A percentile compares a stretch with the other conserved stretches of the same genome.
Conservation (phyloP, 352 stramenopile species). For the Globisporangium echinulatum region DNA sequence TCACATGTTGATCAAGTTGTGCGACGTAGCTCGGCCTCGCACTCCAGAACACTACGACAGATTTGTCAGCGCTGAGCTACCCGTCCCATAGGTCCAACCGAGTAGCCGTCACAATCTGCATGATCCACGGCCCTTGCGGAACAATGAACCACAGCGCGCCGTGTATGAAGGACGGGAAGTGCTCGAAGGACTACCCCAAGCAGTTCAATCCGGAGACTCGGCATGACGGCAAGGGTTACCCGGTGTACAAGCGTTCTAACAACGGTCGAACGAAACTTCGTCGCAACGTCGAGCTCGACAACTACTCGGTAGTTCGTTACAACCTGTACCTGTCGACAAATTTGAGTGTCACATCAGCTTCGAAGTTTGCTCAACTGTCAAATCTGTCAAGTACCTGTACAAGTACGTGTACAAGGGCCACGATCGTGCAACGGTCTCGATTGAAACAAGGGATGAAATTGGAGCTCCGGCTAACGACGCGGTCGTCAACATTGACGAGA, state of each 20-base stretch:
- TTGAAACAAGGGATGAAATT: neutral
- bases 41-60: constrained; percentile 2
- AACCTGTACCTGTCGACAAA: constrained; percentile 43
- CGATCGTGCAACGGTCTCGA: constrained; percentile 20
- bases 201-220: constrained; percentile 5
- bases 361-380: constrained; percentile 29
- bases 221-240: constrained; percentile 10
- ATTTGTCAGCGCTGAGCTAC: constrained; percentile 10
- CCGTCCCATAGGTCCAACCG: neutral
- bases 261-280: constrained; percentile 14
- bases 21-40: neutral
- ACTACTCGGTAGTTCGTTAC: constrained; percentile 49
- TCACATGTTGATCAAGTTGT: constrained; percentile 2
- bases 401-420: constrained; percentile 55
- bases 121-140: constrained; percentile 15
- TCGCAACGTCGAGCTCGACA: constrained; percentile 7
- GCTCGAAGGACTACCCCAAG: constrained; percentile 22
- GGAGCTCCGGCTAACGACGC: neutral
- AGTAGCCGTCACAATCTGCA: constrained; percentile 2
- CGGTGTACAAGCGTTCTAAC: constrained; percentile 7
- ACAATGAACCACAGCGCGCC: neutral
- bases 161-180: constrained; percentile 20
- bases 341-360: constrained; percentile 61
- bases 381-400: constrained; percentile 48
- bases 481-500: constrained; percentile 1